Evolutionary conservation across 306 rosid species (phyloP).

Genomic region (Cicer cuneatum): DNA sequence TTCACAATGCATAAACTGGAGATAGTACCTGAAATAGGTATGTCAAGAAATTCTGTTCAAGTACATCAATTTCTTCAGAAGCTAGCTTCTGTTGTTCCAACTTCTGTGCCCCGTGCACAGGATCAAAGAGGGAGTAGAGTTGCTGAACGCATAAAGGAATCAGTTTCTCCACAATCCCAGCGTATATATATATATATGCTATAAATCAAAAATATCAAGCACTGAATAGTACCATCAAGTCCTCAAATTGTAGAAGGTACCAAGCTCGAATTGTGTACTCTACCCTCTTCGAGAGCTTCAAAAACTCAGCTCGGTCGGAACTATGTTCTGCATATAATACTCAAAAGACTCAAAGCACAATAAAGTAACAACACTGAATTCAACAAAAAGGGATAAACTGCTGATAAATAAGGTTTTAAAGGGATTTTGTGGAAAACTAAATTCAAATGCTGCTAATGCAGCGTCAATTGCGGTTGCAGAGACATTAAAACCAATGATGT

Average conservation of each 20-base stretch:
- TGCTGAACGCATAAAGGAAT: slow-evolving; percentile 62
- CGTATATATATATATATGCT: background rate
- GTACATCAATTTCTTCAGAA: slow-evolving; percentile 68
- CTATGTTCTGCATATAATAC: slow-evolving; percentile 63
- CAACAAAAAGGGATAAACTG: background rate
- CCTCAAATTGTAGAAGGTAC: slow-evolving; percentile 97
- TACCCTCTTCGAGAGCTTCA: slow-evolving; percentile 86
- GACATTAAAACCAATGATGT: background rate
- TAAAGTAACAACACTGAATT: background rate
- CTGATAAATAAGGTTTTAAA: background rate
- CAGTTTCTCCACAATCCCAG: slow-evolving; percentile 39
- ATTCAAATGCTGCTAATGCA: background rate
- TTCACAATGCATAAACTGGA: slow-evolving; percentile 13
- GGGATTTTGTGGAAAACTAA: background rate
- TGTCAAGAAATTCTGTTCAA: slow-evolving; percentile 83
- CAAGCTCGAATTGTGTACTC: slow-evolving; percentile 97
- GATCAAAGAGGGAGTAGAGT: slow-evolving; percentile 94
- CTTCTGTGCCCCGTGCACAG: slow-evolving; percentile 77
- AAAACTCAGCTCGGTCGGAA: slow-evolving; percentile 84
- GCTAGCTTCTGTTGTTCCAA: slow-evolving; percentile 75
- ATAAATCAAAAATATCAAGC: slow-evolving; percentile 33
- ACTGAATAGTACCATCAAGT: slow-evolving; percentile 76
- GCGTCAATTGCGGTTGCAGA: background rate
- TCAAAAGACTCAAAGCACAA: slow-evolving; percentile 37
- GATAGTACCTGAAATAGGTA: slow-evolving; percentile 83